Percentiles rank a stretch among this genome's conserved stretches.
Conservation (phyloP, 331 rosid genomes). For the Phaseolus coccineus region DNA sequence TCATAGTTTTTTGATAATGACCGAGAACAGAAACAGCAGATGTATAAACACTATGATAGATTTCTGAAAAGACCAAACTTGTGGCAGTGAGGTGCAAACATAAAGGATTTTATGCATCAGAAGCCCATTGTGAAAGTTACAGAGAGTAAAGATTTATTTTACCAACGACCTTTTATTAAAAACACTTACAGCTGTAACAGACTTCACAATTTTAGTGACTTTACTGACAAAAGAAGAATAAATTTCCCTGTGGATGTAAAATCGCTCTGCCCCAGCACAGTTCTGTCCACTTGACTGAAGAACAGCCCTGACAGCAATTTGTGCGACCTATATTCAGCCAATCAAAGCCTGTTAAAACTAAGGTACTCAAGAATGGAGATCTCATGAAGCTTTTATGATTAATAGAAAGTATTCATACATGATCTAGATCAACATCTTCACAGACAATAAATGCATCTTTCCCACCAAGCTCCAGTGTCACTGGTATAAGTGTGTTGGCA, state of each 20-base stretch:
- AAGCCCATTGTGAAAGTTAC: conserved; percentile 4
- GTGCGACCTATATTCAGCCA: conserved; percentile 70
- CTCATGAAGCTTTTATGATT: conserved; percentile 26
- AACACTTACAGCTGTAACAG: conserved; percentile 79
- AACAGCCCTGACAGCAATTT: conserved; percentile 84
- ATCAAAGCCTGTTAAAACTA: conserved; percentile 37
- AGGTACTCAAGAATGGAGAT: conserved; percentile 33
- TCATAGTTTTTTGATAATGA: conserved; percentile 17
- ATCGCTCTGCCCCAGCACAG: conserved; percentile 95
- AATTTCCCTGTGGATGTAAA: conserved; percentile 80
- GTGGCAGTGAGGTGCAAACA: conserved; percentile 25
- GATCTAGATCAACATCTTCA: conserved; percentile 82
- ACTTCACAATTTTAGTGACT: conserved; percentile 74
- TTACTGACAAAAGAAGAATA: conserved; percentile 73
- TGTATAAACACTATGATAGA: neutral
- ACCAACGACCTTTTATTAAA: neutral
- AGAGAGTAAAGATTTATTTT: conserved; percentile 13
- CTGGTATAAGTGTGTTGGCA: conserved; percentile 77
- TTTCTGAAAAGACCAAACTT: neutral
- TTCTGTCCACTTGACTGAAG: conserved; percentile 97
- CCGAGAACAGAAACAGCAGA: neutral
- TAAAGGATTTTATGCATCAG: neutral
- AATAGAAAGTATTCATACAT: conserved; percentile 56
- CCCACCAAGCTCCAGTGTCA: conserved; percentile 94
- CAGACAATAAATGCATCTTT: conserved; percentile 93